Percentiles rank a stretch among this genome's conserved stretches.
Evolutionary conservation across 2,329 filamentous ascomycete genomes (phyloP).

Genomic region (Alternaria novae-zelandiae): DNA sequence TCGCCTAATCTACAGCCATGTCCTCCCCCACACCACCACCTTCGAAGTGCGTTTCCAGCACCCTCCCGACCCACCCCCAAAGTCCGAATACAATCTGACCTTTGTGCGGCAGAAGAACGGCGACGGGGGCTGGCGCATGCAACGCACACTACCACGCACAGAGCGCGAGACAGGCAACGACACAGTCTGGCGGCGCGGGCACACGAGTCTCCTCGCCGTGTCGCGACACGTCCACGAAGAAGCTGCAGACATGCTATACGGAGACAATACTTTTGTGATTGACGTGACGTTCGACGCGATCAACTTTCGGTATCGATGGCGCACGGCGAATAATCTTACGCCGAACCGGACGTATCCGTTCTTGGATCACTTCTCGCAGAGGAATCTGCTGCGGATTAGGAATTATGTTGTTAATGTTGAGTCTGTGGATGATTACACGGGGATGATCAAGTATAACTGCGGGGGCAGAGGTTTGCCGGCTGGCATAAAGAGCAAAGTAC

Average conservation of each 20-base stretch:
- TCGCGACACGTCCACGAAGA: constrained; percentile 54
- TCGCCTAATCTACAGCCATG: constrained; percentile 49
- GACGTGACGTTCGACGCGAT: constrained; percentile 54
- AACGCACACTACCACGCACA: constrained; percentile 28
- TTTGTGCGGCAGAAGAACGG: constrained; percentile 34
- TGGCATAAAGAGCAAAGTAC: constrained; percentile 51
- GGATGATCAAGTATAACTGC: constrained; percentile 61
- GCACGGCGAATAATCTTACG: constrained; percentile 51
- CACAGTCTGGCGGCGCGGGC: constrained; percentile 53
- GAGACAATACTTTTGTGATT: constrained; percentile 54
- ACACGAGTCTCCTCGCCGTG: constrained; percentile 49
- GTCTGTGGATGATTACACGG: constrained; percentile 57
- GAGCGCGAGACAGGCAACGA: constrained; percentile 41
- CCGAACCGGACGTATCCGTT: constrained; percentile 51
- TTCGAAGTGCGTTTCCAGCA: constrained; percentile 31
- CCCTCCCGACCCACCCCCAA: constrained; percentile 17
- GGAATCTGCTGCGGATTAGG: constrained; percentile 52
- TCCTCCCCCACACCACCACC: constrained; percentile 52
- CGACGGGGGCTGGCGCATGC: constrained; percentile 38
- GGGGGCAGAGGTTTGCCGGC: constrained; percentile 52
- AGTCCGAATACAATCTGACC: constrained; percentile 39
- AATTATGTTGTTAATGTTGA: constrained; percentile 54
- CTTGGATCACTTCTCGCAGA: constrained; percentile 50
- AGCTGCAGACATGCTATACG: constrained; percentile 54
- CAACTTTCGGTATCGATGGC: constrained; percentile 53